Evolutionary conservation across 108 stramenopile genomes (phyloP).

Genomic region (Tribonema minus): DNA sequence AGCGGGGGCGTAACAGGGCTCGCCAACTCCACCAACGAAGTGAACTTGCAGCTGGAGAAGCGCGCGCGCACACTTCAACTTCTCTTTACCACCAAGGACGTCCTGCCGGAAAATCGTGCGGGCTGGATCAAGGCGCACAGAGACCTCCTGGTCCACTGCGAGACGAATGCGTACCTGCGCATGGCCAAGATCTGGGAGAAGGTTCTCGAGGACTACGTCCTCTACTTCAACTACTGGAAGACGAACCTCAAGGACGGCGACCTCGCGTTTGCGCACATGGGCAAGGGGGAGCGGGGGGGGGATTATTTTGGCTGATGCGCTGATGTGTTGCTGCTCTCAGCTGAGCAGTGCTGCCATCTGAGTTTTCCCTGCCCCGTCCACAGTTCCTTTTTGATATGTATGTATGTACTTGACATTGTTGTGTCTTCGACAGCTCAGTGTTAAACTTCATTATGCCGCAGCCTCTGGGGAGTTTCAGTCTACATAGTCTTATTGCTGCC

Average conservation of each 20-base stretch:
- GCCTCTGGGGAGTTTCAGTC: too few species aligned
- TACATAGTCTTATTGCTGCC: too few species aligned
- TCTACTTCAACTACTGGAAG: constrained; percentile 37
- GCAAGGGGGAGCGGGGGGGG: background rate
- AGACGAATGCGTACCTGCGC: constrained; percentile 35
- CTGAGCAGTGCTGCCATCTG: too few species aligned
- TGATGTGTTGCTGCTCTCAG: too few species aligned
- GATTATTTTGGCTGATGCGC: background rate
- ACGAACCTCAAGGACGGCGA: constrained; percentile 35
- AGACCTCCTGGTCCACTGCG: constrained; percentile 40
- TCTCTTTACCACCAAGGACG: constrained; percentile 41
- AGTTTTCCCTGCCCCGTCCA: too few species aligned
- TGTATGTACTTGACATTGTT: too few species aligned
- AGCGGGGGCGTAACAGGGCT: constrained; percentile 3
- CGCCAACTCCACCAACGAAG: constrained; percentile 7
- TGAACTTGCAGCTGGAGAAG: constrained; percentile 37
- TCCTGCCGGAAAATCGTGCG: constrained; percentile 17
- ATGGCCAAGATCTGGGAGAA: constrained; percentile 37
- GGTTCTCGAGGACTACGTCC: constrained; percentile 18
- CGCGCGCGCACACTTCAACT: constrained; percentile 19
- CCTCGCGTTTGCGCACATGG: background rate
- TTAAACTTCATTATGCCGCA: too few species aligned
- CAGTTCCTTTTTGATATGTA: too few species aligned
- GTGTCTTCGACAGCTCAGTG: too few species aligned
- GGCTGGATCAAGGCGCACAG: constrained; percentile 37